A percentile compares a stretch with the other conserved stretches of the same genome.
phyloP scores from a whole-genome alignment of 345 rosid species.

The Passiflora organensis region DNA sequence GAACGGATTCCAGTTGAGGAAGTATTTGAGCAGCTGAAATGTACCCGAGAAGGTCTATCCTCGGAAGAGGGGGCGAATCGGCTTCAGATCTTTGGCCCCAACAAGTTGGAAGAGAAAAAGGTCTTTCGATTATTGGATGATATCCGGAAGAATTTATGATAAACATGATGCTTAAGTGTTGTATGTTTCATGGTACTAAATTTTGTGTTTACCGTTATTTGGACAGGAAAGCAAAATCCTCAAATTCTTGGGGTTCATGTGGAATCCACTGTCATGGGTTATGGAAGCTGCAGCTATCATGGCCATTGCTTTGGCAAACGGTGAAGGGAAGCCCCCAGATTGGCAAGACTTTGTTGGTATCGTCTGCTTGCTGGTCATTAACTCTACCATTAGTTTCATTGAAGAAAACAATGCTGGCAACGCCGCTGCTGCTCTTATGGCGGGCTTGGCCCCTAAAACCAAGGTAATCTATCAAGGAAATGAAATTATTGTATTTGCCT shows the following conservation, averaged over 20 bases:
- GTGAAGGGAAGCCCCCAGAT: conserved; percentile 22
- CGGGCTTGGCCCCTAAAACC: conserved; percentile 27
- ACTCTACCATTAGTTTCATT: conserved; percentile 31
- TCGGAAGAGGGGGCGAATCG: conserved; percentile 61
- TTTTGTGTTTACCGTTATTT: not conserved
- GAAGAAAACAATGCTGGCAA: conserved; percentile 32
- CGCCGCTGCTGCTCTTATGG: conserved; percentile 31
- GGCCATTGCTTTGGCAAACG: conserved; percentile 30
- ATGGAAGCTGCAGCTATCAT: conserved; percentile 30
- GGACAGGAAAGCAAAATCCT: conserved; percentile 26
- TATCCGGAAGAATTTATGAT: too few species aligned
- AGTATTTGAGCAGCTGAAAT: conserved; percentile 87
- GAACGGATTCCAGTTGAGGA: conserved; percentile 80
- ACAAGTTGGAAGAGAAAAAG: conserved; percentile 90
- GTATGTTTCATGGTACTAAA: not conserved
- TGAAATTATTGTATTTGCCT: not conserved
- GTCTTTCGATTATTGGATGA: conserved; percentile 1
- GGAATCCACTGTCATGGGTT: conserved; percentile 32
- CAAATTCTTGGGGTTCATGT: conserved; percentile 30
- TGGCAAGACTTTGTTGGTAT: conserved; percentile 30
- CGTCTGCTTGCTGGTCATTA: conserved; percentile 21
- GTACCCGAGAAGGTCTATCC: conserved; percentile 55
- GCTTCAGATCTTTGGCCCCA: conserved; percentile 82
- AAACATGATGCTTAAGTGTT: too few species aligned
- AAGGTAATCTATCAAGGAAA: conserved; percentile 12